Evolutionary conservation across 2,329 filamentous ascomycete species (phyloP), one percentile per base, ranked within the genome.

Genomic region (Monilinia vaccinii-corymbosi): DNA sequence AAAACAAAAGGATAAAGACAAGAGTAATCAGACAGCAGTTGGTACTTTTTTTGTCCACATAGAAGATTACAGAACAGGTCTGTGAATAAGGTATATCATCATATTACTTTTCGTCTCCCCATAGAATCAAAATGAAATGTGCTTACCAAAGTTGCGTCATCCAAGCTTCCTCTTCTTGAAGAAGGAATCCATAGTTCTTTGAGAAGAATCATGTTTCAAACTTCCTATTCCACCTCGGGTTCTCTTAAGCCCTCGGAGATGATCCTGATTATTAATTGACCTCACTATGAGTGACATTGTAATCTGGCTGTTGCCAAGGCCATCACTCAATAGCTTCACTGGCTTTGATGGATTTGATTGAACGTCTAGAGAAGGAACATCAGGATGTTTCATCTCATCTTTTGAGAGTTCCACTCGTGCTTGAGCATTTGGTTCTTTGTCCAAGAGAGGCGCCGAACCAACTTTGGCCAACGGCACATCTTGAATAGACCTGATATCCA

Each of bases 171-270:
- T 75, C 70, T 81, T 81, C 69, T 85, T 85, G 73, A 96, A 92
- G 75, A 94, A 96, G 0, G 81, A 81, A 49, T 89, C 84, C 67
- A 97, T 81, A 21, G 81, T 90, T 69, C 81, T 85, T 72, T 96
- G 92, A 50, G 79, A 84, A 13, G 82, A 79, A 71, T 97, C 91
- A 70, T 89, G 86, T 60, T 81, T 79, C 44, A 88, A 80, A 67
- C 87, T 94, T 58, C 91, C 91, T 60, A 96, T 88, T 4, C 91
- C 91, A 34, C 90, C 89, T 28, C 87, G 78, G 10, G 90, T 93
- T 73, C 90, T 88, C 71, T 86, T 92, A 61, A 96, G 76, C 32
- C 85, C 84, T 48, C 77, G 74, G 2, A 96, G 80, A 73, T 97
- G 92, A 4, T 83, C 80, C 62, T 82, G 80, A 63, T 81, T 82